A percentile compares a stretch with the other conserved stretches of the same genome.
Evolutionary conservation across 805 yeast species (phyloP).

Genomic region (Ogataea haglerorum): DNA sequence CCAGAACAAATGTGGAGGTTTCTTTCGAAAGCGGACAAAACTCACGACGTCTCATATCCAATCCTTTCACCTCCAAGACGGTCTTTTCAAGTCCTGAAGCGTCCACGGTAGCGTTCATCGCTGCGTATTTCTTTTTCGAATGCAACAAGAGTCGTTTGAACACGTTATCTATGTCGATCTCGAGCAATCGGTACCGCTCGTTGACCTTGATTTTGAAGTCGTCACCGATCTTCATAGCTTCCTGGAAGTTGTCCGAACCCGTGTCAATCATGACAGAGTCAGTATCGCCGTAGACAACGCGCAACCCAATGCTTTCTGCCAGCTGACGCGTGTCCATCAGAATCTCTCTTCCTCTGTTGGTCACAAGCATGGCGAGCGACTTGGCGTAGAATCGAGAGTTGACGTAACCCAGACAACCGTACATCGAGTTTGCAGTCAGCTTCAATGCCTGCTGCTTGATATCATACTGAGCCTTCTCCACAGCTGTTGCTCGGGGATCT

Average conservation of each 20-base stretch:
- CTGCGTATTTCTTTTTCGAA: conserved; percentile 98
- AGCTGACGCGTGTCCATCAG: conserved; percentile 87
- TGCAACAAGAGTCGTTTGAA: conserved; percentile 80
- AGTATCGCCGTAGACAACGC: conserved; percentile 96
- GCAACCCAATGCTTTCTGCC: conserved; percentile 78
- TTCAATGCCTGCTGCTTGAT: conserved; percentile 95
- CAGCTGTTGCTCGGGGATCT: conserved; percentile 58
- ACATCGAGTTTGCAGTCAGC: conserved; percentile 98
- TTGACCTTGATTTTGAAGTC: conserved; percentile 83
- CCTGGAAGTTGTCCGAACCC: conserved; percentile 61
- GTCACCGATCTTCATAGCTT: conserved; percentile 79
- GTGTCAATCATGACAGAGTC: conserved; percentile 99
- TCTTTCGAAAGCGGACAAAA: conserved; percentile 91
- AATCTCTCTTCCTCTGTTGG: conserved; percentile 93
- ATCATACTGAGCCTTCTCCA: conserved; percentile 80
- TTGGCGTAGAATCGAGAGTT: conserved; percentile 92
- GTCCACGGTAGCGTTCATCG: conserved; percentile 56
- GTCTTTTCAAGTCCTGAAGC: conserved; percentile 52
- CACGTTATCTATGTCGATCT: conserved; percentile 92
- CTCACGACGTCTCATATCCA: conserved; percentile 96
- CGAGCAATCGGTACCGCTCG: conserved; percentile 81
- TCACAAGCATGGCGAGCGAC: conserved; percentile 92
- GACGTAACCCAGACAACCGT: conserved; percentile 94
- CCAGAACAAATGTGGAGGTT: conserved; percentile 69
- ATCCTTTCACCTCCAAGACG: conserved; percentile 85